A percentile compares a stretch with the other conserved stretches of the same genome.
Evolutionary conservation across 2,329 filamentous ascomycete genomes (phyloP).

Genomic region (Parafenestella ontariensis): DNA sequence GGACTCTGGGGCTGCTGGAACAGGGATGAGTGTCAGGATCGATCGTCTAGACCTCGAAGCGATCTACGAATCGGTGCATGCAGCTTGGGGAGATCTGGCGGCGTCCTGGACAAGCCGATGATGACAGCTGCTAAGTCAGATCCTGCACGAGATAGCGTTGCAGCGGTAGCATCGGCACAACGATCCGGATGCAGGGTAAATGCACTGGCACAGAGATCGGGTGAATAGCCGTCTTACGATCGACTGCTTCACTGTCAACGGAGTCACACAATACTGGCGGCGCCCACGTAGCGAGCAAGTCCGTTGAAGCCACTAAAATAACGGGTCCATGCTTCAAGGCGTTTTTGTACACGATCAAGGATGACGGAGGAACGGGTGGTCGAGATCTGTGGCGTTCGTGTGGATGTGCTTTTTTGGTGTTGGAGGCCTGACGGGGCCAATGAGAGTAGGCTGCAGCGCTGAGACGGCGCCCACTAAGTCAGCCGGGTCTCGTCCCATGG

Average conservation of each 20-base stretch:
- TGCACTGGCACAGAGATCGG: conserved; percentile 15
- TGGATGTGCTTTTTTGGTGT: conserved; percentile 23
- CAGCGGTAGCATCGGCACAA: conserved; percentile 37
- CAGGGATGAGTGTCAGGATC: conserved; percentile 31
- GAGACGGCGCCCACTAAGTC: conserved; percentile 6
- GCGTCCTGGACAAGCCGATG: conserved; percentile 27
- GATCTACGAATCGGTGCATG: conserved; percentile 35
- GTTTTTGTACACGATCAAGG: conserved; percentile 22
- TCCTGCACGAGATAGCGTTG: conserved; percentile 39
- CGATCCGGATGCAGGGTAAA: conserved; percentile 38
- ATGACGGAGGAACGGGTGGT: conserved; percentile 19
- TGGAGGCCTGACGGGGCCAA: conserved; percentile 19
- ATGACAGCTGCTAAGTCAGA: conserved; percentile 37
- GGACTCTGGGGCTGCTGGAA: conserved; percentile 16
- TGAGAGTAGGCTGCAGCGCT: conserved; percentile 8
- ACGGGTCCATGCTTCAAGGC: conserved; percentile 20
- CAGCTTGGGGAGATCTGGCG: conserved; percentile 40
- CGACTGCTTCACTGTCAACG: conserved; percentile 19
- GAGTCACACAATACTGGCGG: conserved; percentile 15
- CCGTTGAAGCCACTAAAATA: conserved; percentile 15
- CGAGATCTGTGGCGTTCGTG: conserved; percentile 28
- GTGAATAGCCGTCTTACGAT: conserved; percentile 15
- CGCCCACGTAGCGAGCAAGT: conserved; percentile 24
- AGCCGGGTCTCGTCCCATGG: conserved; percentile 20
- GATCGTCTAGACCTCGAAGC: conserved; percentile 34